phyloP scores from a whole-genome alignment of 805 yeast species.

The Starmerella sirachaensis region DNA sequence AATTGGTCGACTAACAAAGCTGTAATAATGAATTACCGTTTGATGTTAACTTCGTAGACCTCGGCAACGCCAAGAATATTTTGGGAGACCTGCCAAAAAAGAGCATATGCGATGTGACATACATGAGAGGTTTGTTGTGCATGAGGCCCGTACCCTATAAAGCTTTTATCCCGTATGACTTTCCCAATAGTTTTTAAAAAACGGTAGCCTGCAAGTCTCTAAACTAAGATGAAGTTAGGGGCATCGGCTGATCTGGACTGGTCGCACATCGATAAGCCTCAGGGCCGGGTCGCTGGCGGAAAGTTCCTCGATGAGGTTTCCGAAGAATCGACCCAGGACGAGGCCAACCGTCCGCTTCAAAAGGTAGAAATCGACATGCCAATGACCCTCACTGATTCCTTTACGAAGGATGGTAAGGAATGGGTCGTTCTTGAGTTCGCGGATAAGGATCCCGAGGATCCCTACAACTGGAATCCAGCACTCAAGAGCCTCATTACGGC shows the following conservation, averaged over 20 bases:
- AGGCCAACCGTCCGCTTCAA: constrained; percentile 16
- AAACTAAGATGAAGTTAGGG: constrained; percentile 16
- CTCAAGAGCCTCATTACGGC: constrained; percentile 41
- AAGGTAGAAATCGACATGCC: constrained; percentile 21
- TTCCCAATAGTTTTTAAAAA: too few relatives aligned
- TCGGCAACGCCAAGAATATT: too few relatives aligned
- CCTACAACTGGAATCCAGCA: constrained; percentile 63
- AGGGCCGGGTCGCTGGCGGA: constrained; percentile 22
- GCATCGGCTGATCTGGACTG: constrained; percentile 22
- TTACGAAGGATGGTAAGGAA: constrained; percentile 21
- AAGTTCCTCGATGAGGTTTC: constrained; percentile 16
- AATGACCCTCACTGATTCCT: constrained; percentile 19
- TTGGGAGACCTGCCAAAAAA: too few relatives aligned
- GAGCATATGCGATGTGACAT: too few relatives aligned
- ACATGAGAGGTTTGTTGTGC: too few relatives aligned
- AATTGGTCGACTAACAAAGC: too few relatives aligned
- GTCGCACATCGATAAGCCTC: constrained; percentile 19
- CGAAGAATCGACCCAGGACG: constrained; percentile 10
- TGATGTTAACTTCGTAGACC: too few relatives aligned
- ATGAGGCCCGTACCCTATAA: too few relatives aligned
- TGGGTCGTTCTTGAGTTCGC: constrained; percentile 51
- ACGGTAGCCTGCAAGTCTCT: too few relatives aligned
- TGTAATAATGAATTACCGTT: too few relatives aligned
- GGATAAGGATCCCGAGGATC: constrained; percentile 82
- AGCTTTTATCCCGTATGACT: too few relatives aligned